Percentiles rank a stretch among this genome's conserved stretches.
These are phyloP conservation scores for Rhodamnia rubescens DNA, from an alignment of 345 rosid species.

Conservation along the genomic window DNA sequence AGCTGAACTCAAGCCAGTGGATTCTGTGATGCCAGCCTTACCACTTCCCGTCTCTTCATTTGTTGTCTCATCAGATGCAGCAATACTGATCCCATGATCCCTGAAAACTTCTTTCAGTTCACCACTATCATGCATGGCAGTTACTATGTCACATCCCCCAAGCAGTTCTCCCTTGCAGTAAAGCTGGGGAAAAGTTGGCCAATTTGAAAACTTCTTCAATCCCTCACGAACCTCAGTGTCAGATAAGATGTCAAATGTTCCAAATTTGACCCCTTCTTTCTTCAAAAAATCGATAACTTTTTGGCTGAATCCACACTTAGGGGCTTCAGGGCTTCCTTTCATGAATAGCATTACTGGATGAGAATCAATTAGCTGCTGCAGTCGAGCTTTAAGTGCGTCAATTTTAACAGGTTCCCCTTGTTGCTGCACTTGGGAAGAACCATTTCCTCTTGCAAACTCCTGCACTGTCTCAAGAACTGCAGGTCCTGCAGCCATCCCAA, in stretches of 20 bases:
- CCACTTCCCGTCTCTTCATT: constrained; percentile 13
- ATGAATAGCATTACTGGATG: constrained; percentile 83
- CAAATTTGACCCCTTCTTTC: constrained; percentile 67
- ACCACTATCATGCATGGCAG: constrained; percentile 87
- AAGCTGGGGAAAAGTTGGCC: constrained; percentile 99
- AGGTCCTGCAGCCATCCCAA: constrained; percentile 93
- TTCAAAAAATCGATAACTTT: constrained; percentile 67
- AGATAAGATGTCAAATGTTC: constrained; percentile 69
- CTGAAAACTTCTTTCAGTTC: constrained; percentile 67
- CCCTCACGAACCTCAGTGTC: constrained; percentile 83
- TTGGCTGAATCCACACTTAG: constrained; percentile 83
- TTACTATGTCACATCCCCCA: constrained; percentile 83
- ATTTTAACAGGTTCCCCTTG: constrained; percentile 23
- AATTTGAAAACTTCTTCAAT: constrained; percentile 84
- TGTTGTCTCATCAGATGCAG: constrained; percentile 3
- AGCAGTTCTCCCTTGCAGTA: constrained; percentile 92
- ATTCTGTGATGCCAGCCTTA: constrained; percentile 38
- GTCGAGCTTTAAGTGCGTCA: constrained; percentile 29
- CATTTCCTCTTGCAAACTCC: constrained; percentile 53
- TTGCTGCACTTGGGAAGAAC: constrained; percentile 20
- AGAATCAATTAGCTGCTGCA: constrained; percentile 61
- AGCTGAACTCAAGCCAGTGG: constrained; percentile 46
- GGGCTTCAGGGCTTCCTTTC: constrained; percentile 87
- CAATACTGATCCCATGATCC: constrained; percentile 43
- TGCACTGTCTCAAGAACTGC: constrained; percentile 61